Percentiles rank a stretch among this genome's conserved stretches.
Evolutionary conservation across 345 rosid species (phyloP).

Genomic region (Rhodamnia rubescens): DNA sequence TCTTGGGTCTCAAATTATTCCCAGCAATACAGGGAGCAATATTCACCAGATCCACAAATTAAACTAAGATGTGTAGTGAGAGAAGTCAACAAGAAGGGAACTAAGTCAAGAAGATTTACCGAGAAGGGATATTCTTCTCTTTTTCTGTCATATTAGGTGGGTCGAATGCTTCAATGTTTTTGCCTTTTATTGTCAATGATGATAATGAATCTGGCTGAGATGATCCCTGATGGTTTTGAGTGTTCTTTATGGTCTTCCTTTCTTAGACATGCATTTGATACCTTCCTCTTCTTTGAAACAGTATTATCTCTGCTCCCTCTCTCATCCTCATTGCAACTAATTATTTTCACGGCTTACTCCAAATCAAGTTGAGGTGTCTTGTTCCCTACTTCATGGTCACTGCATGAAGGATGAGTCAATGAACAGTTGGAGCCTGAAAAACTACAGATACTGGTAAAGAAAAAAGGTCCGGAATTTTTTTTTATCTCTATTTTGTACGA

Average conservation of each 20-base stretch:
- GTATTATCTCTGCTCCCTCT: conserved; percentile 4
- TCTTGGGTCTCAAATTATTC: not conserved
- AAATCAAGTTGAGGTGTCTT: not conserved
- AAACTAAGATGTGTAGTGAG: not conserved
- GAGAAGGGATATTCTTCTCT: not conserved
- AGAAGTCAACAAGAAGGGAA: not conserved
- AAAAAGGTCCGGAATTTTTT: not conserved
- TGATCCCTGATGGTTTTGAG: not conserved
- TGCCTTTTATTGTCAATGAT: not conserved
- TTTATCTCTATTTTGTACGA: not conserved
- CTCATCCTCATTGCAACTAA: not conserved
- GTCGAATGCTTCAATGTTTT: not conserved
- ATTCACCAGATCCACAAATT: not conserved
- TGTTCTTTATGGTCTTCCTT: not conserved
- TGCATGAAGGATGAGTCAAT: not conserved
- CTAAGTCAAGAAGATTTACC: not conserved
- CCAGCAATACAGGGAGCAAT: not conserved
- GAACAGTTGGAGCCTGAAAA: not conserved
- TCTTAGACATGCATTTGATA: not conserved
- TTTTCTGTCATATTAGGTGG: not conserved
- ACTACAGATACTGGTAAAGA: not conserved
- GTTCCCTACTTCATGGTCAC: not conserved
- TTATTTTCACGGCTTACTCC: not conserved
- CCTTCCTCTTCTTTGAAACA: conserved; percentile 7
- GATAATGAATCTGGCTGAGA: not conserved